Evolutionary conservation across 129 eudicot genomes (phyloP).

Genomic region (Silybum marianum): DNA sequence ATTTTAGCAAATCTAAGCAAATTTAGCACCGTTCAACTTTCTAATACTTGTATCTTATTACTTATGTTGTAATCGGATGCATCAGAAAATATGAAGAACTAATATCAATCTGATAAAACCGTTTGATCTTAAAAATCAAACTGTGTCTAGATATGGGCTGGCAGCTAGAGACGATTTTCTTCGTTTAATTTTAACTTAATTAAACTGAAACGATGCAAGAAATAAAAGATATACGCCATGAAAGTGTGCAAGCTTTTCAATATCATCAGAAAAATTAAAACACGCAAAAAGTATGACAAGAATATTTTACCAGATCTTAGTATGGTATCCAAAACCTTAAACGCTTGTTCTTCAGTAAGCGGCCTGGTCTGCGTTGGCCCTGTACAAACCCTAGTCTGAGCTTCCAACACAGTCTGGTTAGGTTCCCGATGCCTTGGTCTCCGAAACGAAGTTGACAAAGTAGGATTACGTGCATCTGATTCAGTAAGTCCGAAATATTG

Average conservation of each 20-base stretch:
- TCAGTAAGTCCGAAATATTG: conserved; percentile 41
- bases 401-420: conserved; percentile 86
- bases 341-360: conserved; percentile 83
- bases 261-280: not conserved
- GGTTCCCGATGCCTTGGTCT: conserved; percentile 48
- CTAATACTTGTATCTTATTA: not conserved
- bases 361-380: conserved; percentile 97
- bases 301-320: conserved; percentile 66
- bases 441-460: conserved; percentile 71
- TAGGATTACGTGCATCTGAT: conserved; percentile 61
- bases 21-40: not conserved
- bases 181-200: not conserved
- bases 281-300: not conserved
- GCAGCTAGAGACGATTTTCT: not conserved
- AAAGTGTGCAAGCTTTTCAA: conserved; percentile 2
- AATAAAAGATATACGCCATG: not conserved
- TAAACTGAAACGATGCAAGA: not conserved
- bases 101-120: not conserved
- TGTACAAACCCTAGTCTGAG: conserved; percentile 95
- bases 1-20: not conserved
- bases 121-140: not conserved
- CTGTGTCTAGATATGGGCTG: not conserved
- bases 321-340: conserved; percentile 82
- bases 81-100: not conserved
- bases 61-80: not conserved